Evolutionary conservation across 139 green algal genomes (phyloP).

Genomic region (Tetradesmus obliquus): DNA sequence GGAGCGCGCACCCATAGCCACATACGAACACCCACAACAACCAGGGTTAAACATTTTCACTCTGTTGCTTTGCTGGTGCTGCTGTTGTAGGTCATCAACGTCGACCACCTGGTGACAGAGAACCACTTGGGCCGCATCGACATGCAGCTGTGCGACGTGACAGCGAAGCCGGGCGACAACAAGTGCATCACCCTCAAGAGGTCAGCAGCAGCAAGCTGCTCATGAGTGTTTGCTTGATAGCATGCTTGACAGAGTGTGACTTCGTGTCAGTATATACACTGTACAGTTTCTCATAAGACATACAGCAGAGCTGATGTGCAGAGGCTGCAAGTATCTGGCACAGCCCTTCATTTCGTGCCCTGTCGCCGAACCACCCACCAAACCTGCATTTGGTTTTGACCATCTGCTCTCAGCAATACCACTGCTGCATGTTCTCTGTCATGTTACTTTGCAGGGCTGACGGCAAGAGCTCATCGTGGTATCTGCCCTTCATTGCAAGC

Average conservation of each 20-base stretch:
- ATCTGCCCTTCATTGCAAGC: background rate
- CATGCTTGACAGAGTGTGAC: no score
- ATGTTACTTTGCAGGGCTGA: background rate
- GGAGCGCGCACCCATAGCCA: no score
- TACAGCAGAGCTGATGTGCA: no score
- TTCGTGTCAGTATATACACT: no score
- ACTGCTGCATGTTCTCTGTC: background rate
- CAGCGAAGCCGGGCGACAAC: background rate
- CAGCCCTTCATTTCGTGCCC: no score
- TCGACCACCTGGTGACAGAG: background rate
- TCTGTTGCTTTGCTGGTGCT: background rate
- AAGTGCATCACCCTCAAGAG: background rate
- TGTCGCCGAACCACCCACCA: no score
- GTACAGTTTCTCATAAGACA: no score
- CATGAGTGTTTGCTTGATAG: background rate
- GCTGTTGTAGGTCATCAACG: constrained; percentile 12
- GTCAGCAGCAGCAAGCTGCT: background rate
- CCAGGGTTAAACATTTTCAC: no score
- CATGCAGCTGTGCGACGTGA: background rate
- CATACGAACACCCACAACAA: background rate
- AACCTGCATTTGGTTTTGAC: no score
- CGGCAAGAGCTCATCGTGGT: background rate
- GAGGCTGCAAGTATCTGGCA: no score
- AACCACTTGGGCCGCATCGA: background rate
- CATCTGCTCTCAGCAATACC: background rate